These are phyloP conservation scores for Dactylellina haptotyla DNA, from an alignment of 2,329 filamentous ascomycete genomes.

Conservation along the genomic window DNA sequence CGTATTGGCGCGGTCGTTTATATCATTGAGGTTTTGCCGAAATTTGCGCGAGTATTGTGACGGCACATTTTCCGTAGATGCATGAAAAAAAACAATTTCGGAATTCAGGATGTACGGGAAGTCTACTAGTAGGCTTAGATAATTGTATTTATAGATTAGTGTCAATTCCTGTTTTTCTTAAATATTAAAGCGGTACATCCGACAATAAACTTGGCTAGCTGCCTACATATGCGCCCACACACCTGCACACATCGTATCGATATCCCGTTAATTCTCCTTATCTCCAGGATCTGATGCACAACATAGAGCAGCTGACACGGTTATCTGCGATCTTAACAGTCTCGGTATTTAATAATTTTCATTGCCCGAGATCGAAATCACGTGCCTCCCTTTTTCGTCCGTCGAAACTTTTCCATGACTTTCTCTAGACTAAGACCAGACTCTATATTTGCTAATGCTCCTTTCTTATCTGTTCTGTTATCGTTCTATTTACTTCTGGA, in stretches of 20 bases:
- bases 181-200: neutral
- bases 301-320: neutral
- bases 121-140: neutral
- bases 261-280: too few species aligned
- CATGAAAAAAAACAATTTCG: neutral
- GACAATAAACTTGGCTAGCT: neutral
- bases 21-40: neutral
- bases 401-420: too few species aligned
- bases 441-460: too few species aligned
- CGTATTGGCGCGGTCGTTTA: neutral
- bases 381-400: neutral
- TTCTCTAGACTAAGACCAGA: too few species aligned
- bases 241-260: too few species aligned
- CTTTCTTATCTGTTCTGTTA: too few species aligned
- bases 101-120: neutral
- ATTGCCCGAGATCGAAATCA: neutral
- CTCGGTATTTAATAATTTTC: too few species aligned
- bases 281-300: neutral
- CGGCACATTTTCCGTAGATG: neutral
- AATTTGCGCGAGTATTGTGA: neutral
- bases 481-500: too few species aligned
- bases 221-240: neutral
- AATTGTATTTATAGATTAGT: neutral
- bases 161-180: slow-evolving; percentile 3
- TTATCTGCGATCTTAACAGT: neutral